A percentile compares a stretch with the other conserved stretches of the same genome.
These are phyloP conservation scores for Myxozyma neotropica DNA, from an alignment of 805 yeast genomes.

Conservation along the genomic window DNA sequence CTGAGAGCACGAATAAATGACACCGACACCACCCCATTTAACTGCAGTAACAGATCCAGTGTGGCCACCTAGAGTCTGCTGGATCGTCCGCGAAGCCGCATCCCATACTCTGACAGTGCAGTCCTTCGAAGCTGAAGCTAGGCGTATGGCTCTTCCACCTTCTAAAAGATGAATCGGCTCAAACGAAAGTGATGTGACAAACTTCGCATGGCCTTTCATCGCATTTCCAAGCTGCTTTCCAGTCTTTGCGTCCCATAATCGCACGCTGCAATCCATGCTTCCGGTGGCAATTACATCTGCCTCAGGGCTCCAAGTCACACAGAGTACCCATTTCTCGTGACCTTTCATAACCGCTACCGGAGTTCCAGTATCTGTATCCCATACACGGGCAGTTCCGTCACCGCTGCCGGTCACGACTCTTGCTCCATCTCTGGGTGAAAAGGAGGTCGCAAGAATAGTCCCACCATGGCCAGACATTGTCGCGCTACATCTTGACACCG, in stretches of 20 bases:
- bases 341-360: slow-evolving; percentile 80
- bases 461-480: slow-evolving; percentile 96
- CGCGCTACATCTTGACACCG: slow-evolving; percentile 87
- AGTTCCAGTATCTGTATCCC: slow-evolving; percentile 97
- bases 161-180: slow-evolving; percentile 85
- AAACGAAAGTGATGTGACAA: slow-evolving; percentile 90
- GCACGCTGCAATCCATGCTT: slow-evolving; percentile 85
- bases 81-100: slow-evolving; percentile 63
- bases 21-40: slow-evolving; percentile 93
- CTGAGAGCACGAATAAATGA: slow-evolving; percentile 86
- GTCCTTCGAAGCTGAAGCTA: slow-evolving; percentile 90
- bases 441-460: slow-evolving; percentile 86
- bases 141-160: slow-evolving; percentile 59
- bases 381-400: slow-evolving; percentile 89
- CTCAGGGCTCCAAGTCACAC: slow-evolving; percentile 90
- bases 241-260: slow-evolving; percentile 79
- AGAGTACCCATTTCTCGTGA: slow-evolving; percentile 90
- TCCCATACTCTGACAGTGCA: slow-evolving; percentile 92
- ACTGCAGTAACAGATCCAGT: slow-evolving; percentile 88
- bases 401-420: slow-evolving; percentile 92
- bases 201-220: slow-evolving; percentile 78
- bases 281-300: slow-evolving; percentile 94
- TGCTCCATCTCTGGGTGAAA: slow-evolving; percentile 68
- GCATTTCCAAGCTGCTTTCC: slow-evolving; percentile 78
- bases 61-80: slow-evolving; percentile 81